Evolutionary conservation across 2,329 filamentous ascomycete genomes (phyloP), one percentile per base, ranked within the genome.

Genomic region (Aspergillus brasiliensis): DNA sequence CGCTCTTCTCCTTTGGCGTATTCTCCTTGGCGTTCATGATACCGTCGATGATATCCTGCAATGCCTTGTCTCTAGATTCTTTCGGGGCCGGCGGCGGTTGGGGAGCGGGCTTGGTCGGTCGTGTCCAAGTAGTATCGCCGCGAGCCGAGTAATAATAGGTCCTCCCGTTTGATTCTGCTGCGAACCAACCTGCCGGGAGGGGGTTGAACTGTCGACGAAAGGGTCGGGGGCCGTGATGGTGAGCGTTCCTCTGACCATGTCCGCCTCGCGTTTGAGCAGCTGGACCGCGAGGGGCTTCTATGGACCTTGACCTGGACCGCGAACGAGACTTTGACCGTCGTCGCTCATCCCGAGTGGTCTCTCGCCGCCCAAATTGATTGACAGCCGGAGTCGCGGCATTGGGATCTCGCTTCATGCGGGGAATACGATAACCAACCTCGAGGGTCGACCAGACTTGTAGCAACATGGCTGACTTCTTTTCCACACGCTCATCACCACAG

Each of bases 391-490:
- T 75, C 51, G 72, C 69, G 63, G 74, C 85, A 64, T 87, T 88
- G 25, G 89, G 88, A 72, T 94, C 92, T 59, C 90, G 80, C 79
- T 96, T 96, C 79, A 95, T 91, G 59, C 94, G 87, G 38, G 92
- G 92, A 71, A 99, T 99, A 61, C 95, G 88, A 76, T 98, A 99
- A 6, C 88, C 95, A 37, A 96, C 84, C 74, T 97, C 90, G 51
- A 99, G 81, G 69, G 92, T 93, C 73, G 89, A 90, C 95, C 95
- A 99, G 65, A 89, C 88, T 8, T 91, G 86, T 27, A 97, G 79
- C 37, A 99, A 81, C 48, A 85, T 83, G 57, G 84, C 84, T 5
- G 94, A 87, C 69, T 89, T 88, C 19, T 84, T 83, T 25, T 88
- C 84, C 19, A 99, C 91, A 60, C 90, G 84, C 62, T 91, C 87